phyloP scores from a whole-genome alignment of 345 rosid species.

The Populus alba region DNA sequence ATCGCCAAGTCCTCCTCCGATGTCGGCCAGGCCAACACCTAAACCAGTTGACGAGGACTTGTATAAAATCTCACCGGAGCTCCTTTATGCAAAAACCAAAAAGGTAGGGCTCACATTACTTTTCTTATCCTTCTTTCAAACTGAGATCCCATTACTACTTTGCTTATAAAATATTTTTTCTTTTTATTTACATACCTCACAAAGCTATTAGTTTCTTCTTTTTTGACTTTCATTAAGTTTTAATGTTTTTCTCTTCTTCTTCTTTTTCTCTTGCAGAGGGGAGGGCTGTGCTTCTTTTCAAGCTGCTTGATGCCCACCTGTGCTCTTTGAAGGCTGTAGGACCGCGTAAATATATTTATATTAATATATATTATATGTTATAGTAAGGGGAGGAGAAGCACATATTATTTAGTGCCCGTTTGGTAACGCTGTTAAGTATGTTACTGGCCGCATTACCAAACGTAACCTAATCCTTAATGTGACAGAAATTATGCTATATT shows the following conservation, averaged over 20 bases:
- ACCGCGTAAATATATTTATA: not conserved
- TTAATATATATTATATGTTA: not conserved
- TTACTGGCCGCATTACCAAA: too few relatives aligned
- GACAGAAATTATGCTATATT: too few relatives aligned
- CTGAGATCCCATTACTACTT: too few relatives aligned
- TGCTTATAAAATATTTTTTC: not conserved
- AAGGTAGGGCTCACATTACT: conserved; percentile 35
- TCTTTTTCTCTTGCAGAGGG: conserved; percentile 50
- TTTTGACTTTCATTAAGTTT: not conserved
- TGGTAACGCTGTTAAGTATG: too few relatives aligned
- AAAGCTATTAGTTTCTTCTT: not conserved
- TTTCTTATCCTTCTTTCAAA: not conserved
- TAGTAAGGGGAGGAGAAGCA: not conserved
- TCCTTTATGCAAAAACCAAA: conserved; percentile 55
- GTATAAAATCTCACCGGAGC: conserved; percentile 76
- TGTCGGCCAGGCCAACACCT: conserved; percentile 35
- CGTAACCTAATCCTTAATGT: too few relatives aligned
- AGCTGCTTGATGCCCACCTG: conserved; percentile 72
- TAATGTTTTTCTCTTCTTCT: not conserved
- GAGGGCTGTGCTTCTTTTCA: conserved; percentile 66
- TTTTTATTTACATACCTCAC: not conserved
- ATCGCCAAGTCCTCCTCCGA: conserved; percentile 8
- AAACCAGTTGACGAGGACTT: conserved; percentile 91
- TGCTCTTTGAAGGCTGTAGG: conserved; percentile 7
- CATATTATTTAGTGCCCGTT: not conserved